Conservation (phyloP, 495 filamentous ascomycete species). For the Xylaria sp. region DNA sequence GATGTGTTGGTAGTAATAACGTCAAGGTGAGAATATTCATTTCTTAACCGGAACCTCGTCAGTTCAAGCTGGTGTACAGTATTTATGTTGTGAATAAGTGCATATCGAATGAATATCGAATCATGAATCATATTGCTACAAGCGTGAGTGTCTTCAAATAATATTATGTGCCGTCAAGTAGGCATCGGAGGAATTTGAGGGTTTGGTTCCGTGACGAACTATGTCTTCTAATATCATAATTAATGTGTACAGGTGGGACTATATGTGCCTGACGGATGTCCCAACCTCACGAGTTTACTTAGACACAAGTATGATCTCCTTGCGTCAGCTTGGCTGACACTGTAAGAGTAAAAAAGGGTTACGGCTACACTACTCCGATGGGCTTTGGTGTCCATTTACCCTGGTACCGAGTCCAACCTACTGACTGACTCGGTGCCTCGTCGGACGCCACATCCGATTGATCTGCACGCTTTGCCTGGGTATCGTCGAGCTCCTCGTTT, state of each 20-base stretch:
- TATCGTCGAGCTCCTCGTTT: constrained; percentile 32
- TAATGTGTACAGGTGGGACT: not conserved
- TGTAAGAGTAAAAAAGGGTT: not conserved
- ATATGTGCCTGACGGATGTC: not conserved
- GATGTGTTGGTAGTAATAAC: not conserved
- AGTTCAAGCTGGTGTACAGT: not conserved
- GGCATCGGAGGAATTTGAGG: not conserved
- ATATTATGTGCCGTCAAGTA: no score
- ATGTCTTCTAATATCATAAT: not conserved
- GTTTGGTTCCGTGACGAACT: not conserved
- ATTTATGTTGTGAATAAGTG: not conserved
- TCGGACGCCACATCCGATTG: constrained; percentile 20
- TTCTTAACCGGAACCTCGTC: not conserved
- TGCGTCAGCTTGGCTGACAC: not conserved
- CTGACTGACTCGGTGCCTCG: constrained; percentile 29
- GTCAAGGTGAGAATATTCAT: not conserved
- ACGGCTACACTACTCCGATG: constrained; percentile 60
- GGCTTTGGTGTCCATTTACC: constrained; percentile 67
- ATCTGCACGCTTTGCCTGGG: constrained; percentile 22
- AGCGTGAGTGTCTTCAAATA: not conserved
- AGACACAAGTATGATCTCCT: not conserved
- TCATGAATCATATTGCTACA: not conserved
- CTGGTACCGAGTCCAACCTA: constrained; percentile 60
- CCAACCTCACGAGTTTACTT: not conserved
- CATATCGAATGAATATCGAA: not conserved